phyloP scores from a whole-genome alignment of 73 alveolate species.

The Tetrahymena elliotti region DNA sequence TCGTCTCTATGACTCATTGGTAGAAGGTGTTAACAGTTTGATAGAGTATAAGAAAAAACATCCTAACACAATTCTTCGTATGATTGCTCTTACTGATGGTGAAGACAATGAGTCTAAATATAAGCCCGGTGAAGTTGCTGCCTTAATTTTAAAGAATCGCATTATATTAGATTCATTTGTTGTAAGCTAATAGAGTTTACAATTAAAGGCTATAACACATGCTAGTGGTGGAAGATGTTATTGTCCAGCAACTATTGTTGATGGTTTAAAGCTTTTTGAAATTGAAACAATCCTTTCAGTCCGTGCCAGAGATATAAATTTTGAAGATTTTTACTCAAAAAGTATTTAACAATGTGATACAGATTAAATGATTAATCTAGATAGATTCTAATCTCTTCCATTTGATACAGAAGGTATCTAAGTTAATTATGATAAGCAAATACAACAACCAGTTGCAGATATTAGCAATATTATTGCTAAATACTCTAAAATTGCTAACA shows the following conservation, averaged over 20 bases:
- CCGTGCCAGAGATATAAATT: slow-evolving; percentile 6
- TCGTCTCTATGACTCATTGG: slow-evolving; percentile 42
- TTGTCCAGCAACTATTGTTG: slow-evolving; percentile 17
- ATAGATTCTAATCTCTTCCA: not conserved
- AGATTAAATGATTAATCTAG: not conserved
- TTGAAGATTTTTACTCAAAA: not conserved
- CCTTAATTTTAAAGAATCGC: slow-evolving; percentile 5
- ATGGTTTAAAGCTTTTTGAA: slow-evolving; percentile 43
- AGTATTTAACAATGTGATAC: not conserved
- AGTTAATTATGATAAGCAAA: not conserved
- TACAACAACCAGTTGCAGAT: not conserved
- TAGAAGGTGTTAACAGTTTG: slow-evolving; percentile 5
- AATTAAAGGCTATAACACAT: slow-evolving; percentile 38
- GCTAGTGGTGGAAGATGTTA: slow-evolving; percentile 50
- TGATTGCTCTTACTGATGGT: slow-evolving; percentile 54
- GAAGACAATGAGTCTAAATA: slow-evolving; percentile 38
- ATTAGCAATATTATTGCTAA: not conserved
- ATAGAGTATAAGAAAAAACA: slow-evolving; percentile 20
- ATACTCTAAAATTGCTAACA: not conserved
- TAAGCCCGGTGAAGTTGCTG: slow-evolving; percentile 3
- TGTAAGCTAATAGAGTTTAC: slow-evolving; percentile 29
- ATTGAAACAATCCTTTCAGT: slow-evolving; percentile 37
- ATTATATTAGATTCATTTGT: slow-evolving; percentile 46
- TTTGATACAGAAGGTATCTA: not conserved
- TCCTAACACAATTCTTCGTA: slow-evolving; percentile 44